These are phyloP conservation scores for Calocybe cyanea DNA, from an alignment of 768 basidiomycete genomes.

Conservation along the genomic window DNA sequence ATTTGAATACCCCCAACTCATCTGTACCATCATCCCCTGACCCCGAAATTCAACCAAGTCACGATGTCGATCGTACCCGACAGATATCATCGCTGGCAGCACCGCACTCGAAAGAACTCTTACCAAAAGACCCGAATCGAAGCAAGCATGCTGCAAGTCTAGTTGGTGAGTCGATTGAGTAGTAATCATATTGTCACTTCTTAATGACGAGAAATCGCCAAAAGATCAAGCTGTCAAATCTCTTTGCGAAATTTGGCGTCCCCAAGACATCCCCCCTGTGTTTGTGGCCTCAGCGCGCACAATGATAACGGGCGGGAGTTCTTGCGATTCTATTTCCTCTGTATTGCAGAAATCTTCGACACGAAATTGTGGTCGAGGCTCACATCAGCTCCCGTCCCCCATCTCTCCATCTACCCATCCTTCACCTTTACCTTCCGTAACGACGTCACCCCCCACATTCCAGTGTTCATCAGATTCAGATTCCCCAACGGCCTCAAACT, in stretches of 20 bases:
- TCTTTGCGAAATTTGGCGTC: constrained; percentile 76
- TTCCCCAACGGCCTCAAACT: constrained; percentile 12
- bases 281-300: constrained; percentile 36
- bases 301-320: constrained; percentile 21
- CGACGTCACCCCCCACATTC: constrained; percentile 22
- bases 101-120: constrained; percentile 28
- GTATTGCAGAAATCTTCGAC: constrained; percentile 12
- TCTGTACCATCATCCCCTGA: constrained; percentile 48
- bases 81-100: constrained; percentile 19
- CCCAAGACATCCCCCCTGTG: constrained; percentile 64
- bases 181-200: neutral
- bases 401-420: constrained; percentile 41
- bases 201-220: constrained; percentile 15
- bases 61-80: constrained; percentile 28
- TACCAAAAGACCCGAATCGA: constrained; percentile 37
- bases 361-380: constrained; percentile 22
- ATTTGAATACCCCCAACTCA: constrained; percentile 57
- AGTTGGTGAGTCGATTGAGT: constrained; percentile 53
- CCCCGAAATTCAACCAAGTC: constrained; percentile 27
- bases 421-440: constrained; percentile 25
- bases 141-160: constrained; percentile 66
- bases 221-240: constrained; percentile 79
- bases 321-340: constrained; percentile 10
- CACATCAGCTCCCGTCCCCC: constrained; percentile 51
- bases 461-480: constrained; percentile 18